Evolutionary conservation across 805 yeast genomes (phyloP), one percentile per base, ranked within the genome.

Genomic region (Hanseniaspora guilliermondii): DNA sequence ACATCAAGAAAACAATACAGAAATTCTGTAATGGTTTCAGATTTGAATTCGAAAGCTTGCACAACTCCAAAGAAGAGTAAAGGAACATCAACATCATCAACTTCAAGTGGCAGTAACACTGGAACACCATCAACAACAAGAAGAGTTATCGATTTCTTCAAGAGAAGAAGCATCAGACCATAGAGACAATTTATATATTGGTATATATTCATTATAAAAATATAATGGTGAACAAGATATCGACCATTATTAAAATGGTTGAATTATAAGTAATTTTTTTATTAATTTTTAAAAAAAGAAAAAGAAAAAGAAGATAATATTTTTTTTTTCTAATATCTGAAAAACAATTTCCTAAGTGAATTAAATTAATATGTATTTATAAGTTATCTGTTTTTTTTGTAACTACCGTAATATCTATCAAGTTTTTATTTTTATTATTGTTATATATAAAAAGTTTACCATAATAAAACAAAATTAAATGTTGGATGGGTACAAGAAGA

Each of bases 401-500:
- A 27, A n/a, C n/a, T 27, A 27, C 36, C 47, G 36, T n/a, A 25
- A 11, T n/a, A 42, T 16, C 33, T 30, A 30, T 30, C 33, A 30
- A 30, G 33, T 30, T 25, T 12, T 17, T 42, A 16, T 6, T n/a
- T 27, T 14, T 27, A 27, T 27, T 30, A 27, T 27, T 27, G 17
- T 16, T 27, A 27, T 27, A 27, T 42, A 27, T 42, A 42, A 27
- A 27, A 17, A 11, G n/a, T 27, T 33, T 30, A 56, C 30, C 24
- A 9, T 27, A 24, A 32, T 30, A 27, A 39, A 44, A 4, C 45
- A 46, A 58, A 66, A 67, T 85, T 91, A 91, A 87, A 91, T 93
- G 95, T 85, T 89, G 66, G 97, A 91, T 79, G 98, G 98, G 86
- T 91, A 91, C 77, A 91, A 89, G 95, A 93, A 88, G 81, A 93